phyloP scores from a whole-genome alignment of 768 basidiomycete species.

The Trametes cubensis region DNA sequence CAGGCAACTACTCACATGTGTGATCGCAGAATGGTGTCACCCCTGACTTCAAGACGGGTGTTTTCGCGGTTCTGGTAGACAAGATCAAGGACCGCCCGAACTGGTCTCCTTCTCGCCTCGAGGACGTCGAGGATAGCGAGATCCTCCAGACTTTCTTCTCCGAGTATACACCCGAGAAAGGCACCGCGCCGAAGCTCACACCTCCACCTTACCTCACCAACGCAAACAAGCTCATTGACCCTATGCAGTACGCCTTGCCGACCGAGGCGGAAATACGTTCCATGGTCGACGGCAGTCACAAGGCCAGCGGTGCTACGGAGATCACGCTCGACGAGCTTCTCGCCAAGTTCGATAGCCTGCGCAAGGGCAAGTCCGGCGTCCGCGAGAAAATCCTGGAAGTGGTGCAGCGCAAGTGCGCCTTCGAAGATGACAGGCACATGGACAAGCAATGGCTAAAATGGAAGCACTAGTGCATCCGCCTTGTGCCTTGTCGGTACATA shows the following conservation, averaged over 20 bases:
- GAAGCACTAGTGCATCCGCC: conserved; percentile 41
- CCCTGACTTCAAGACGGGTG: conserved; percentile 83
- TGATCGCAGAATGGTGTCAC: conserved; percentile 65
- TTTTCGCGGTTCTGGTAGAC: conserved; percentile 65
- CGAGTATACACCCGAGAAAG: conserved; percentile 45
- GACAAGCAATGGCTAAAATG: conserved; percentile 66
- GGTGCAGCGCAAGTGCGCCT: conserved; percentile 64
- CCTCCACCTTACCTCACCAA: conserved; percentile 30
- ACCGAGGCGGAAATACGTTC: conserved; percentile 73
- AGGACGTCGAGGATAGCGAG: conserved; percentile 57
- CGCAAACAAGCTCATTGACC: conserved; percentile 28
- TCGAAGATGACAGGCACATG: conserved; percentile 51
- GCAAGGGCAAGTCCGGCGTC: conserved; percentile 60
- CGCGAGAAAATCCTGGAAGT: conserved; percentile 80
- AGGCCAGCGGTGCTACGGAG: conserved; percentile 62
- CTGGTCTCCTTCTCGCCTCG: conserved; percentile 71
- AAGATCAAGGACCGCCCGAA: conserved; percentile 55
- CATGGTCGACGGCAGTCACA: conserved; percentile 65
- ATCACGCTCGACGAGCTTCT: conserved; percentile 67
- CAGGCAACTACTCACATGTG: conserved; percentile 2
- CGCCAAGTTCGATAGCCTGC: conserved; percentile 51
- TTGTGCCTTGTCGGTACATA: background rate
- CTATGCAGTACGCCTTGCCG: conserved; percentile 63
- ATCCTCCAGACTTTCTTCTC: conserved; percentile 73
- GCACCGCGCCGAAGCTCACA: conserved; percentile 31